Conservation (phyloP, 345 rosid species). For the Ceriops decandra region DNA sequence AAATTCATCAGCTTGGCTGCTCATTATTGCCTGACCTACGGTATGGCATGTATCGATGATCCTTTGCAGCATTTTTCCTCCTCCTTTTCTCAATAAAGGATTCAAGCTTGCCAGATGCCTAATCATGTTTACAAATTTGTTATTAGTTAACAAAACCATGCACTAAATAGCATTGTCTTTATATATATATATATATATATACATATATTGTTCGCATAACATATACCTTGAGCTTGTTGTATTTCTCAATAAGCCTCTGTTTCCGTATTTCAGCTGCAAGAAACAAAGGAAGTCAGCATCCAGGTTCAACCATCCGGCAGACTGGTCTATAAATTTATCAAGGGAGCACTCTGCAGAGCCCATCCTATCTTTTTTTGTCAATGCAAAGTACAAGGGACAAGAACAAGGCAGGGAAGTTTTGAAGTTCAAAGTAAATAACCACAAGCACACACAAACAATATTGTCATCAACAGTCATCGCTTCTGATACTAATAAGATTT, state of each 20-base stretch:
- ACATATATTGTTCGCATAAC: neutral
- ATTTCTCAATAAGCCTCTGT: slow-evolving; percentile 67
- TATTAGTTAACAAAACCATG: slow-evolving; percentile 12
- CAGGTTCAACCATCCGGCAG: neutral
- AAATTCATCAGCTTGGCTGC: slow-evolving; percentile 26
- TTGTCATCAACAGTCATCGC: neutral
- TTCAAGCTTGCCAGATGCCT: slow-evolving; percentile 81
- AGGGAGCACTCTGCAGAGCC: neutral
- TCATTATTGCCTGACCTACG: slow-evolving; percentile 41
- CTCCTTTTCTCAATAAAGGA: slow-evolving; percentile 77
- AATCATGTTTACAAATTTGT: slow-evolving; percentile 14
- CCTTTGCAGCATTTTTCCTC: slow-evolving; percentile 88
- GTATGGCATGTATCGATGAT: slow-evolving; percentile 80
- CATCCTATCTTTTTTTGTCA: no score
- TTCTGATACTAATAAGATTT: neutral
- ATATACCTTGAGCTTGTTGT: slow-evolving; percentile 65
- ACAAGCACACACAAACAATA: no score
- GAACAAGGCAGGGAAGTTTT: neutral
- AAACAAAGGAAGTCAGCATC: slow-evolving; percentile 19
- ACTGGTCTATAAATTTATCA: neutral
- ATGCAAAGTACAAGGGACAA: neutral
- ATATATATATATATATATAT: neutral
- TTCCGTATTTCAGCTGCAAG: slow-evolving; percentile 79
- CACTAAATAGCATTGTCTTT: neutral
- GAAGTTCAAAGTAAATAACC: no score